A percentile compares a stretch with the other conserved stretches of the same genome.
Evolutionary conservation across 179 eudicot species (phyloP).

Genomic region (Nepenthes alata): DNA sequence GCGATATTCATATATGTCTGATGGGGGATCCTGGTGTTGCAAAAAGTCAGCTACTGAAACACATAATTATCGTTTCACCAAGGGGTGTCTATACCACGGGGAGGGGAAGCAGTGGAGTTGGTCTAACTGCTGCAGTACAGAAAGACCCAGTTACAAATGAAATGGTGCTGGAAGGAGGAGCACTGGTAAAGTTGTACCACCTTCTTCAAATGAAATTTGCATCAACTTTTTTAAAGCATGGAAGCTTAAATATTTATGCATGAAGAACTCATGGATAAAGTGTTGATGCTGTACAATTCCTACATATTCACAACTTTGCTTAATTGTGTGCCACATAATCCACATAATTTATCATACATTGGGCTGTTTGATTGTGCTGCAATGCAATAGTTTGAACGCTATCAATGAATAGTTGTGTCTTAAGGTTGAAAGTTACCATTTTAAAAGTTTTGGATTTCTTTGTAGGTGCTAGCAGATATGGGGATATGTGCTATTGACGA

Average conservation of each 20-base stretch:
- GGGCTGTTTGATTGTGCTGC: background rate
- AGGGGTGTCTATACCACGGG: slow-evolving; percentile 99
- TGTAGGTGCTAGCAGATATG: slow-evolving; percentile 96
- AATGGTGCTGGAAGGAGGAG: slow-evolving; percentile 98
- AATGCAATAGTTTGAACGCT: too few species aligned
- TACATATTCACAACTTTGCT: background rate
- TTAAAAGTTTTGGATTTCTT: slow-evolving; percentile 1
- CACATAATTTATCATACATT: background rate
- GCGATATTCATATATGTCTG: slow-evolving; percentile 87
- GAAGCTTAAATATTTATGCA: too few species aligned
- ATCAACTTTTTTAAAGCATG: background rate
- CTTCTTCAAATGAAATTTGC: slow-evolving; percentile 1
- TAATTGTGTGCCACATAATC: background rate
- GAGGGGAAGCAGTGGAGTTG: slow-evolving; percentile 98
- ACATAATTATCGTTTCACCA: slow-evolving; percentile 94
- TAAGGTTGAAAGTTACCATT: background rate
- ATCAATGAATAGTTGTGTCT: too few species aligned
- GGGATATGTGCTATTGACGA: slow-evolving; percentile 98
- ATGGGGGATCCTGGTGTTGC: slow-evolving; percentile 99
- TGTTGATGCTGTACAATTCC: too few species aligned
- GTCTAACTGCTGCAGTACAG: slow-evolving; percentile 98
- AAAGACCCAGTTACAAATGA: slow-evolving; percentile 96
- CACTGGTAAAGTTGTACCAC: slow-evolving; percentile 41
- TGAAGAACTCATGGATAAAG: too few species aligned
- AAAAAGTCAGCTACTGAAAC: slow-evolving; percentile 95